phyloP scores from a whole-genome alignment of 495 filamentous ascomycete species.

The Talaromyces borbonicus region DNA sequence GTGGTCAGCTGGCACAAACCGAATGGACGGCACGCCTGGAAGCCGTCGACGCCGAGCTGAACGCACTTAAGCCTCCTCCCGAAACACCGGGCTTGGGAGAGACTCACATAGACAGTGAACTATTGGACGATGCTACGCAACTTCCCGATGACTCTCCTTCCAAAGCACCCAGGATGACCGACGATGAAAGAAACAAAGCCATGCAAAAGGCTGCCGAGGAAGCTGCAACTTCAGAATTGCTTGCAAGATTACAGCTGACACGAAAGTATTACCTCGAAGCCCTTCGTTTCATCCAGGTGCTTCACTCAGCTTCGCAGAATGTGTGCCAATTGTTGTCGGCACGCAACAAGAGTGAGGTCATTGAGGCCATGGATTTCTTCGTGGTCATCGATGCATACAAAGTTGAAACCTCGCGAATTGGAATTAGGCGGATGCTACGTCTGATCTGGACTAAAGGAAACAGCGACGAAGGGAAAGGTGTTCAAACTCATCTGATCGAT shows the following conservation, averaged over 20 bases:
- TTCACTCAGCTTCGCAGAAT: constrained; percentile 66
- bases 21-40: constrained; percentile 79
- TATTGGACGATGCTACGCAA: constrained; percentile 86
- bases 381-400: constrained; percentile 90
- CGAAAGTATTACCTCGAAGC: constrained; percentile 86
- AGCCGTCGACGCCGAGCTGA: constrained; percentile 69
- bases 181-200: constrained; percentile 43
- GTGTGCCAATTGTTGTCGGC: constrained; percentile 83
- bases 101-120: constrained; percentile 57
- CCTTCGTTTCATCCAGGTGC: constrained; percentile 86
- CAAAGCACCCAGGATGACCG: constrained; percentile 50
- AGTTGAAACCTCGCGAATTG: constrained; percentile 77
- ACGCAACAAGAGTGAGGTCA: constrained; percentile 94
- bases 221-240: constrained; percentile 64
- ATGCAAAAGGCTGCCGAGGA: constrained; percentile 62
- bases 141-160: constrained; percentile 54
- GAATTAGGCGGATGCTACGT: constrained; percentile 88
- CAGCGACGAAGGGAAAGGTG: constrained; percentile 96
- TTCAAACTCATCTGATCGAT: constrained; percentile 93
- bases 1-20: constrained; percentile 69
- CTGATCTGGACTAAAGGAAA: constrained; percentile 99
- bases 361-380: constrained; percentile 99
- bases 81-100: constrained; percentile 64
- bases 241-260: constrained; percentile 77
- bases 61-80: constrained; percentile 67